These are phyloP conservation scores for Spirogloea muscicola DNA, from an alignment of 139 green algal genomes.

Conservation along the genomic window DNA sequence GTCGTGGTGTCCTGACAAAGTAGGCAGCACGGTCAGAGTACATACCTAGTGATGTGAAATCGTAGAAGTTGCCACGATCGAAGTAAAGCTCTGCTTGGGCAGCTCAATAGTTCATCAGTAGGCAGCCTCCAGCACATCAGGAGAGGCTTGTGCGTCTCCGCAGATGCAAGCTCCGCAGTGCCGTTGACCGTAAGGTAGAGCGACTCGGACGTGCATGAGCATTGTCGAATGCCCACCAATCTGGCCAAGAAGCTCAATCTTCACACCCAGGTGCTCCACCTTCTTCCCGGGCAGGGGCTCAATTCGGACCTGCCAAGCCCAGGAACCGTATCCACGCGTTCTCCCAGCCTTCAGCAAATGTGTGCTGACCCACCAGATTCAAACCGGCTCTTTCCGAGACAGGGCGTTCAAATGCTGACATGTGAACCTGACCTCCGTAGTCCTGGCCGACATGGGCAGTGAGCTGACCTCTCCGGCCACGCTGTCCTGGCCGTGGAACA, in stretches of 20 bases:
- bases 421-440: slow-evolving; percentile 61
- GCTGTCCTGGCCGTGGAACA: slow-evolving; percentile 42
- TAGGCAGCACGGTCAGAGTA: no score
- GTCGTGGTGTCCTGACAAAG: no score
- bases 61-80: slow-evolving; percentile 73
- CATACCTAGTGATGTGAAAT: slow-evolving; percentile 78
- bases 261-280: slow-evolving; percentile 91
- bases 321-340: not conserved
- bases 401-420: not conserved
- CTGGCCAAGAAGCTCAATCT: slow-evolving; percentile 91
- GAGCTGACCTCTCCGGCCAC: slow-evolving; percentile 43
- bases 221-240: slow-evolving; percentile 54
- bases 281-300: slow-evolving; percentile 53
- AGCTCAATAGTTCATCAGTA: not conserved
- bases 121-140: not conserved
- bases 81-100: slow-evolving; percentile 70
- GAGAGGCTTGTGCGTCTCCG: not conserved
- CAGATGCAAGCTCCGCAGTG: not conserved
- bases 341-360: not conserved
- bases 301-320: slow-evolving; percentile 37
- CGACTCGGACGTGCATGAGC: not conserved
- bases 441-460: slow-evolving; percentile 33
- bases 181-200: not conserved
- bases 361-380: slow-evolving; percentile 10
- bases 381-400: not conserved